Evolutionary conservation across 1,139 yeast genomes (phyloP), one percentile per base, ranked within the genome.

Genomic region (Debaryomyces robertsiae): DNA sequence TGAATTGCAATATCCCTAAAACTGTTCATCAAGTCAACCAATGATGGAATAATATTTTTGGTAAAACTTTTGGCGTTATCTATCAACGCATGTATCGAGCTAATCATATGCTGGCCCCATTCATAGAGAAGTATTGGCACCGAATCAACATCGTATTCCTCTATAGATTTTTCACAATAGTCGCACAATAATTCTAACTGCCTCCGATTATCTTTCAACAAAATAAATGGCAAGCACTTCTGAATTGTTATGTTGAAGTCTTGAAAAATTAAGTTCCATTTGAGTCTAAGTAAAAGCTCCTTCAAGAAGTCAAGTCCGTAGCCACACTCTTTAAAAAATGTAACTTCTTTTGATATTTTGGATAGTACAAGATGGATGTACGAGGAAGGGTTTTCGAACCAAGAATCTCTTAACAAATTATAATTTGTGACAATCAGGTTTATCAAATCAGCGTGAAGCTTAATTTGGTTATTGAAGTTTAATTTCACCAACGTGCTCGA

Each of bases 251-350:
- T 40, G 30, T 47, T 53, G 30, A 67, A 63, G 36, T 66, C 60
- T 6, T 45, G 46, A 37, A 69, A 67, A 1, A 69, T 50, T 35
- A 60, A 49, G 11, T 32, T 42, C 75, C 75, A 70, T 25, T 58
- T 59, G 15, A 68, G 49, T 33, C 55, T 54, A 9, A 42, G 31
- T 14, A 57, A 44, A 19, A 69, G 45, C 1, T 45, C 46, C 5
- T 55, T 48, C 14, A 58, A 43, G 39, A 65, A 63, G 2, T 38
- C 40, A 9, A 42, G 44, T 2, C 55, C 31, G n/a, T 53, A 57
- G 1, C 65, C 66, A 43, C 69, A 56, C 1, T 49, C 47, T 25
- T 53, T 57, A 37, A 53, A 55, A 37, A 53, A 57, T 3, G 56
- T 46, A 10, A 57, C 41, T 29, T 55, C 55, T 29, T 46, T 45